Evolutionary conservation across 345 rosid species (phyloP).

Genomic region (Jatropha curcas): DNA sequence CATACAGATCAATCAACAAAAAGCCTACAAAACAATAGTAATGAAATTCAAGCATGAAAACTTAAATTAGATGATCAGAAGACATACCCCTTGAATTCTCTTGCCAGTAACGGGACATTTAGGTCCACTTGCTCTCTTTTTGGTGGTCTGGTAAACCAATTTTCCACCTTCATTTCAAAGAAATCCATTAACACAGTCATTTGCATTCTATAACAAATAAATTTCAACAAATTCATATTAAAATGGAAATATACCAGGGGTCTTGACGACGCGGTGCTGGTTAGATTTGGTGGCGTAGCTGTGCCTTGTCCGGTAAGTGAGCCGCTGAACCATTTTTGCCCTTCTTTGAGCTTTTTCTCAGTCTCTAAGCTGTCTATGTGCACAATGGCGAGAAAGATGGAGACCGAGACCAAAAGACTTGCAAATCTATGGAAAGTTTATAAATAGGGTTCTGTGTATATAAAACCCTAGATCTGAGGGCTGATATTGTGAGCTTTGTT

Average conservation of each 20-base stretch:
- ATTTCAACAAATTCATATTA: neutral
- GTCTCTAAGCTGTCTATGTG: neutral
- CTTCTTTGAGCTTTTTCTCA: neutral
- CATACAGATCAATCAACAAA: neutral
- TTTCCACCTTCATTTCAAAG: slow-evolving; percentile 59
- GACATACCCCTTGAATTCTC: slow-evolving; percentile 87
- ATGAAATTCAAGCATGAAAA: neutral
- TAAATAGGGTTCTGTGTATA: neutral
- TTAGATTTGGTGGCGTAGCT: slow-evolving; percentile 95
- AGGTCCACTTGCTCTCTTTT: slow-evolving; percentile 86
- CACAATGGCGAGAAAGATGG: neutral
- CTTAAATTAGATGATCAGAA: neutral
- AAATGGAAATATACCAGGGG: slow-evolving; percentile 55
- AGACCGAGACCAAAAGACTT: neutral
- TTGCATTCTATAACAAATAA: neutral
- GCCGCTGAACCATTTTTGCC: slow-evolving; percentile 83
- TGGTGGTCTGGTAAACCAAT: slow-evolving; percentile 82
- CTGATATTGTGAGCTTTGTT: neutral
- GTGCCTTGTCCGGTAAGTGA: slow-evolving; percentile 81
- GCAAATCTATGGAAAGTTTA: no score
- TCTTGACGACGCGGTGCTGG: slow-evolving; percentile 90
- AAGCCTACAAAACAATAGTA: neutral
- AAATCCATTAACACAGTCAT: neutral
- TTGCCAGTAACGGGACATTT: slow-evolving; percentile 90
- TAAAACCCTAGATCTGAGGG: slow-evolving; percentile 28